These are phyloP conservation scores for Lachnellula cervina DNA, from an alignment of 2,329 filamentous ascomycete genomes.

Conservation along the genomic window DNA sequence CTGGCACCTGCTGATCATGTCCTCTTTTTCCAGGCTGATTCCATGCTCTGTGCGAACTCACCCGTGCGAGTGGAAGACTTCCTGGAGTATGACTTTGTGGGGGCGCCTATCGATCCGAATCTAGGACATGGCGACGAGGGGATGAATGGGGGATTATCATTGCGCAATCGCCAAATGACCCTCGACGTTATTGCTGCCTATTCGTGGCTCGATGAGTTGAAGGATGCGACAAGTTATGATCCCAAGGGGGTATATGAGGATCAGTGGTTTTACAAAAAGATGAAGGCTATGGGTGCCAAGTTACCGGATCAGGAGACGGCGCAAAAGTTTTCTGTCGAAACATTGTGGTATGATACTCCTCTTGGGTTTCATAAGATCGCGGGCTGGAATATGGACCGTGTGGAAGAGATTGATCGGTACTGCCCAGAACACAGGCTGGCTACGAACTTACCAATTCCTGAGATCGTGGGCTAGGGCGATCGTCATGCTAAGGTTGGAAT, in stretches of 20 bases:
- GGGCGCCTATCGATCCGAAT: no score
- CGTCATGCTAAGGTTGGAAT: no score
- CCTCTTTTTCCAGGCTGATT: conserved; percentile 51
- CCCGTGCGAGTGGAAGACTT: no score
- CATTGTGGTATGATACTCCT: conserved; percentile 40
- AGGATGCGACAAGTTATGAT: not conserved
- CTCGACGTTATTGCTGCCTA: no score
- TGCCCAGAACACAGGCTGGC: not conserved
- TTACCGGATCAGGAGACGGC: conserved; percentile 28
- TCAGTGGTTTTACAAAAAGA: conserved; percentile 49
- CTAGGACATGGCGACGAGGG: no score
- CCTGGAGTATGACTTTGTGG: no score
- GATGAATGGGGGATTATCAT: no score
- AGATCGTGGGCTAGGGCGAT: no score
- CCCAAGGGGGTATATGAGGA: conserved; percentile 44
- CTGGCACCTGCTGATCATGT: conserved; percentile 47
- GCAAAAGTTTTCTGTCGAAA: conserved; percentile 43
- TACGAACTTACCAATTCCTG: not conserved
- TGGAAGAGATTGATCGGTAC: conserved; percentile 32
- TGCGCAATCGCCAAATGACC: no score
- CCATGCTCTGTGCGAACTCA: conserved; percentile 47
- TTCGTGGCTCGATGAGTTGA: not conserved
- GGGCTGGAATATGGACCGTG: conserved; percentile 36
- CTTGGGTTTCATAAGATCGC: conserved; percentile 46
- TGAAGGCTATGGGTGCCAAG: conserved; percentile 18